Conservation (phyloP, 495 filamentous ascomycete genomes). For the Saxophila tyrrhenica region DNA sequence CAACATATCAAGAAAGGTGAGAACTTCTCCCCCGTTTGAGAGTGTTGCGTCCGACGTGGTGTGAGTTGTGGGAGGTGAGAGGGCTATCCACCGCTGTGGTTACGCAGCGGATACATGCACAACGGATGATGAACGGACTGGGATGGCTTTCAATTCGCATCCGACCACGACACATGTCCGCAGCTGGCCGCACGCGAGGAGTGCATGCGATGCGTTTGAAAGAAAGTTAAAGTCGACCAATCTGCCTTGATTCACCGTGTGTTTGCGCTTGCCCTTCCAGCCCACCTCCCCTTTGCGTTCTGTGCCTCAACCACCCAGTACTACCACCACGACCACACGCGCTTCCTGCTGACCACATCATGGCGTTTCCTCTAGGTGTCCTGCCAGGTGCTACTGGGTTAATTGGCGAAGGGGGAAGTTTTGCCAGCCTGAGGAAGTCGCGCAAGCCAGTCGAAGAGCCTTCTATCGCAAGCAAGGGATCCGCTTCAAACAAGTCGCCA, state of each 20-base stretch:
- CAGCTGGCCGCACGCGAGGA: not conserved
- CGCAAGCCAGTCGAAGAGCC: not conserved
- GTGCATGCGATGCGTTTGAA: not conserved
- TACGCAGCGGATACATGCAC: not conserved
- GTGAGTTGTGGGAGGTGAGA: too few relatives aligned
- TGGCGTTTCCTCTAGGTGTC: conserved; percentile 8
- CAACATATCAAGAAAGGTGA: not conserved
- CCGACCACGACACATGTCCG: not conserved
- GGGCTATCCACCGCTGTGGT: not conserved
- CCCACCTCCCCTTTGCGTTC: not conserved
- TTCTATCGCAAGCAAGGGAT: not conserved
- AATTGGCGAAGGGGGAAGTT: not conserved
- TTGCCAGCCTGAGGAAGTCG: not conserved
- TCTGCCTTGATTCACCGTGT: not conserved
- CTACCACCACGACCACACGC: not conserved
- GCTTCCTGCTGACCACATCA: conserved; percentile 3
- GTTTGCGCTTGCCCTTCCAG: not conserved
- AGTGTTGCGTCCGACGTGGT: not conserved
- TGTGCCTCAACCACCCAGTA: not conserved
- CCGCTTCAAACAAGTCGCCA: not conserved
- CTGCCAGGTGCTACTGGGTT: not conserved
- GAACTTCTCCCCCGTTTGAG: too few relatives aligned
- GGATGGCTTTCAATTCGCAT: not conserved
- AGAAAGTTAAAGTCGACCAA: not conserved
- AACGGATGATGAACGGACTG: not conserved